Evolutionary conservation across 2,329 filamentous ascomycete species (phyloP), one percentile per base, ranked within the genome.

Genomic region (Cytospora paraplurivora): DNA sequence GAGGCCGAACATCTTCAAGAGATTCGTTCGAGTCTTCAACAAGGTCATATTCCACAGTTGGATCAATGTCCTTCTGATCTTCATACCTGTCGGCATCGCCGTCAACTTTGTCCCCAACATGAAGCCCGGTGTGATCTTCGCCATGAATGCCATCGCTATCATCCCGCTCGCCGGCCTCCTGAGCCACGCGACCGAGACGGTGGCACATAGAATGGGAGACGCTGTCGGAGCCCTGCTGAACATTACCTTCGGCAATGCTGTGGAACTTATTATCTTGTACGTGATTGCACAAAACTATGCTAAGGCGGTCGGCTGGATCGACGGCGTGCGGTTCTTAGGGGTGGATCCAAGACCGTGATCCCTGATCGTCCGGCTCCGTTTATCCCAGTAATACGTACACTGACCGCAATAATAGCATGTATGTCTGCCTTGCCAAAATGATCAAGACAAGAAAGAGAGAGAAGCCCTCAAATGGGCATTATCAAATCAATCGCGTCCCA

Each of bases 171-270:
- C 90, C 56, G 89, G 87, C 62, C 76, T 93, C 59, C 79, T 93
- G 69, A 87, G 86, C 69, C 87, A 87, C 76, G 89, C 90, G 41
- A 93, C 90, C 17, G 90, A 93, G 76, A 89, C 86, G 63, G 89
- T 92, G 63, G 89, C 90, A 55, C 83, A 82, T 68, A 85, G 86
- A 69, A 82, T 93, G 76, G 90, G 89, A 59, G 89, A 92, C 72
- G 88, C 88, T 4, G 78, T 91, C 53, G 89, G 89, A 62, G 89
- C 89, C 38, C 75, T 92, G 70, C 82, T 92, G 72, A 92, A 92
- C 71, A 87, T 92, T 65, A 91, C 89, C 10, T 91, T 92, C 77
- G 89, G 90, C 69, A 92, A 93, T 73, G 88, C 89, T 27, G 90
- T 92, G 32, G 90, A 93, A 75, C 76, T 93, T 72, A 92, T 93